Percentiles rank a stretch among this genome's conserved stretches.
Conservation (phyloP, 352 stramenopile genomes). For the Phytophthora ramorum region DNA sequence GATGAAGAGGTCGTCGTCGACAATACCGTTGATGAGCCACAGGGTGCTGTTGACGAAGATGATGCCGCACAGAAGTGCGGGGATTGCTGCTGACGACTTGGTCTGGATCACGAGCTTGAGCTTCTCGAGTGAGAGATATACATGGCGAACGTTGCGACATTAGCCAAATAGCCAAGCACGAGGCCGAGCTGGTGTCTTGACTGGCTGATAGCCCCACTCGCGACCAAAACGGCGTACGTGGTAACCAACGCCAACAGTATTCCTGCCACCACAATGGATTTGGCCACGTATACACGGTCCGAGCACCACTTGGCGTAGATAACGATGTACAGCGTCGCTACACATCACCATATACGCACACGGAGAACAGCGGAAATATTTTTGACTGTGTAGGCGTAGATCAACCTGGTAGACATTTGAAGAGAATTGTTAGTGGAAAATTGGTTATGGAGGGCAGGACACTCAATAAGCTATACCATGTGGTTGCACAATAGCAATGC, state of each 20-base stretch:
- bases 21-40: slow-evolving; percentile 57
- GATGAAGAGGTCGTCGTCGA: slow-evolving; percentile 57
- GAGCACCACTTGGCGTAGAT: slow-evolving; percentile 33
- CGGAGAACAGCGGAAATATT: slow-evolving; percentile 36
- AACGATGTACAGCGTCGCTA: slow-evolving; percentile 24
- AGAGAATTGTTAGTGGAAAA: background rate
- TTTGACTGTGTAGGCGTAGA: slow-evolving; percentile 34
- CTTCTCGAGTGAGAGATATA: slow-evolving; percentile 40
- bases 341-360: slow-evolving; percentile 33
- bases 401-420: slow-evolving; percentile 20
- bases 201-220: slow-evolving; percentile 17
- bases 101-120: slow-evolving; percentile 32
- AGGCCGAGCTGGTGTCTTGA: slow-evolving; percentile 27
- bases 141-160: slow-evolving; percentile 33
- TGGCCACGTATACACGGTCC: slow-evolving; percentile 26
- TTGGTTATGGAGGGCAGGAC: background rate
- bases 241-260: slow-evolving; percentile 22
- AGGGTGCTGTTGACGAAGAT: slow-evolving; percentile 59
- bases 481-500: slow-evolving; percentile 37
- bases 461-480: slow-evolving; percentile 27
- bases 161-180: slow-evolving; percentile 30
- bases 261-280: slow-evolving; percentile 3
- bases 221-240: slow-evolving; percentile 30
- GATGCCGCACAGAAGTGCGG: slow-evolving; percentile 53
- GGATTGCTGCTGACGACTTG: slow-evolving; percentile 49